Conservation (phyloP, 192 early-diverging fungal genomes). For the Thamnidium elegans region DNA sequence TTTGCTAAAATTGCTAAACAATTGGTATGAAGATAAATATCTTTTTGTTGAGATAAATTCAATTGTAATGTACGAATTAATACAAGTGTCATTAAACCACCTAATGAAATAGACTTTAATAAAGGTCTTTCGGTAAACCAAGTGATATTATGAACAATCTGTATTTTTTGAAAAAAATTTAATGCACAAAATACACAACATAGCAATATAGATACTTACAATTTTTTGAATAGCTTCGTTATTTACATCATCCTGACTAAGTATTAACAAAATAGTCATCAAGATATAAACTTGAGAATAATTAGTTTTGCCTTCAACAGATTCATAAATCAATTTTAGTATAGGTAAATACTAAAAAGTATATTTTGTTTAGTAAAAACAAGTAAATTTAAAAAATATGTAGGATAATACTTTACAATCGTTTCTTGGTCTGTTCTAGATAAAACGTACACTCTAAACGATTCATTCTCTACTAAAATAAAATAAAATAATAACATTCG, state of each 20-base stretch:
- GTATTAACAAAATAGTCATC: constrained; percentile 60
- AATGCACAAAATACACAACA: neutral
- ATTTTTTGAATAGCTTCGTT: constrained; percentile 73
- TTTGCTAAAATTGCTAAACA: constrained; percentile 65
- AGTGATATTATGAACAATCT: constrained; percentile 56
- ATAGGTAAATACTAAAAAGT: constrained; percentile 55
- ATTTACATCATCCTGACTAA: constrained; percentile 70
- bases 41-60: constrained; percentile 68
- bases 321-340: constrained; percentile 64
- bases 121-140: constrained; percentile 72
- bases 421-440: constrained; percentile 76
- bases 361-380: neutral
- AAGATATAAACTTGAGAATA: constrained; percentile 68
- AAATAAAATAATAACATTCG: constrained; percentile 61
- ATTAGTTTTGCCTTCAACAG: constrained; percentile 54
- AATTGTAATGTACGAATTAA: constrained; percentile 63
- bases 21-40: constrained; percentile 66
- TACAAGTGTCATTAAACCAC: constrained; percentile 64
- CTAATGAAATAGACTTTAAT: constrained; percentile 61
- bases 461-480: constrained; percentile 62
- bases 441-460: constrained; percentile 67
- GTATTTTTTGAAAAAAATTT: neutral
- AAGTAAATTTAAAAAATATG: too few species aligned
- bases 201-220: constrained; percentile 39
- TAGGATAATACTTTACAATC: constrained; percentile 47